These are phyloP conservation scores for Funneliformis mosseae DNA, from an alignment of 192 early-diverging fungal genomes.

Conservation along the genomic window DNA sequence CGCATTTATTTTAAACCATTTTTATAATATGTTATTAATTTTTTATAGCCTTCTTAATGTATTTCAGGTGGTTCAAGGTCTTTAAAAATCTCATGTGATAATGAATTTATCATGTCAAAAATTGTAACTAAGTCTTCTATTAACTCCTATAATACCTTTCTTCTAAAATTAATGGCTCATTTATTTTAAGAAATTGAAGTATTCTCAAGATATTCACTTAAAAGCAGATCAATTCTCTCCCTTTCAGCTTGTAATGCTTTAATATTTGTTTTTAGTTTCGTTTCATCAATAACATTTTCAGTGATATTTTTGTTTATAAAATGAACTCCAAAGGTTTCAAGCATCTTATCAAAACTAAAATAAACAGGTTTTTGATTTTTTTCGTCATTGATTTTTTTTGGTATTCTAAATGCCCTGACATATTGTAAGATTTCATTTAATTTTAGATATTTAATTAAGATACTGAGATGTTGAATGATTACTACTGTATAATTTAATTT, in stretches of 20 bases:
- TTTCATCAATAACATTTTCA: background rate
- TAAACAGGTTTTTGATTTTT: no score
- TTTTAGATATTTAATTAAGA: background rate
- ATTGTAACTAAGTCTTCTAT: background rate
- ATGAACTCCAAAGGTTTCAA: background rate
- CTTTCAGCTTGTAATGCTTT: background rate
- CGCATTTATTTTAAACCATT: background rate
- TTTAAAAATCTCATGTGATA: no score
- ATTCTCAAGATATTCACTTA: background rate
- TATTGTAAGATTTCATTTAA: background rate
- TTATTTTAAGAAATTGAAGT: background rate
- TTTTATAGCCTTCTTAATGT: background rate
- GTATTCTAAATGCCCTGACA: background rate
- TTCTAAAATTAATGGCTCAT: background rate
- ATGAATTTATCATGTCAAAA: background rate
- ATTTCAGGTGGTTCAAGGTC: background rate
- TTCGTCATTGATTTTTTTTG: no score
- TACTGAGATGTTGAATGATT: background rate
- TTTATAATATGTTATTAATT: background rate
- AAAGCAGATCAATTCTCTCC: background rate
- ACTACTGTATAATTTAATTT: background rate
- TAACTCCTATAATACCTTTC: background rate
- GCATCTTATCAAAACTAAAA: no score
- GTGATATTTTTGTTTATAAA: background rate
- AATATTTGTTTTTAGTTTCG: background rate